Base-by-base conservation (phyloP, 495 filamentous ascomycete species). In the Aspergillus nanangensis region DNA sequence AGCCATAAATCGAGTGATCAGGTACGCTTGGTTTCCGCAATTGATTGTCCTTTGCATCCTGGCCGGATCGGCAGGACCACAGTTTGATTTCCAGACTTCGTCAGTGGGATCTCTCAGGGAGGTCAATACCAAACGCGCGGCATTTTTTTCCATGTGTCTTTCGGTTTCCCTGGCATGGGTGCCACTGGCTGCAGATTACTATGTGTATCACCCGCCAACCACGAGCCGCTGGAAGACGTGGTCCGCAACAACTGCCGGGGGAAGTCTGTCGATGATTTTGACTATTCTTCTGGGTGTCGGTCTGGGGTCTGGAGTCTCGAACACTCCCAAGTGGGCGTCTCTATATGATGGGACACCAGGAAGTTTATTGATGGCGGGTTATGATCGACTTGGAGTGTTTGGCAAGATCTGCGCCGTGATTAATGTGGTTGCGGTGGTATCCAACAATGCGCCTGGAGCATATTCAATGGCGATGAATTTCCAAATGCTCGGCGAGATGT, bases 401-500 rank as follows among this genome's bases (percentile, higher is more conserved):
- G 86, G 86, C 13, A 82, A 78, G 52, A 81, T 89, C 64, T 86
- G 82, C 53, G 75, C 77, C 3, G 79, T 87, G 11, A 60, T 90
- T 22, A 75, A 86, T 23, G 81, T 84, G 0, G 56, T 90, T 8
- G 83, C 85, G 0, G 64, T 87, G 21, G 78, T 89, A 15, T 75
- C 82, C 2, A 89, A 87, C 59, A 81, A 82, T 41, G 76, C 88
- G 8, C 77, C 84, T 0, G 80, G 83, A 0, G 78, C 78, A 0
- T 90, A 89, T 60, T 81, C 82, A 20, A 81, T 91, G 47, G 79
- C 80, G 1, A 80, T 93, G 46, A 82, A 83, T 21, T 74, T 90
- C 45, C 88, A 92, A 57, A 78, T 90, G 41, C 62, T 93, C 5
- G 81, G 78, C 1, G 67, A 72, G 10, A 67, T 69, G 43, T 84